A percentile compares a stretch with the other conserved stretches of the same genome.
Evolutionary conservation across 345 rosid species (phyloP).

Genomic region (Camelina hispida): DNA sequence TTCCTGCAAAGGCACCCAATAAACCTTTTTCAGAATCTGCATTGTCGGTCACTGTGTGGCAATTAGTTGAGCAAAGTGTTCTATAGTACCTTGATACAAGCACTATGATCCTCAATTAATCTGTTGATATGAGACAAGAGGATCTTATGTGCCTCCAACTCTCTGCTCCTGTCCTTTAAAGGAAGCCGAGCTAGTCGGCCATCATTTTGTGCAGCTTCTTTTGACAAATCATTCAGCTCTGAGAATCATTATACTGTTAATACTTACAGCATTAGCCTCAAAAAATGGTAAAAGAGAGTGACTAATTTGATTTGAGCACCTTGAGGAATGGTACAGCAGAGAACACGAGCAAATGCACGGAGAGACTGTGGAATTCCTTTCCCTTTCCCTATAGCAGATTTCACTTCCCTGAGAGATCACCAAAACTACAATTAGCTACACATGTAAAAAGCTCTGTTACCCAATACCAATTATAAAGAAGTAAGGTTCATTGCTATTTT

Average conservation of each 20-base stretch:
- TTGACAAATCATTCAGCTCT: slow-evolving; percentile 63
- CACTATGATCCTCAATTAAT: slow-evolving; percentile 48
- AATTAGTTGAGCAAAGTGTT: slow-evolving; percentile 23
- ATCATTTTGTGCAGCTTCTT: slow-evolving; percentile 75
- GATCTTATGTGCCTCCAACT: slow-evolving; percentile 68
- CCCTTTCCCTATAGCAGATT: slow-evolving; percentile 70
- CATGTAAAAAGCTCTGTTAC: slow-evolving; percentile 2
- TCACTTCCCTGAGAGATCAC: slow-evolving; percentile 66
- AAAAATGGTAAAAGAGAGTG: slow-evolving; percentile 7
- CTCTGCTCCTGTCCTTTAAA: slow-evolving; percentile 53
- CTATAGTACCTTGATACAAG: slow-evolving; percentile 59
- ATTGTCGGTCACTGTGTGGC: not conserved
- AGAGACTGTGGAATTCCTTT: slow-evolving; percentile 84
- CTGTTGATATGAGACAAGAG: slow-evolving; percentile 54
- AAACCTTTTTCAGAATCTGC: slow-evolving; percentile 7
- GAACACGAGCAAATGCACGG: slow-evolving; percentile 83
- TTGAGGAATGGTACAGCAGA: slow-evolving; percentile 57
- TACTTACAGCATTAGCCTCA: slow-evolving; percentile 11
- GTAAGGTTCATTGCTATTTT: not conserved
- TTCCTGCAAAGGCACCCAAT: slow-evolving; percentile 46
- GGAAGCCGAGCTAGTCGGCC: slow-evolving; percentile 83
- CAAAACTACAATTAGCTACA: slow-evolving; percentile 20
- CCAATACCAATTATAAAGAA: not conserved
- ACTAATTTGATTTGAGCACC: slow-evolving; percentile 49
- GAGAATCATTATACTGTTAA: slow-evolving; percentile 27